Evolutionary conservation across 2,329 filamentous ascomycete genomes (phyloP).

Genomic region (Capronia epimyces): DNA sequence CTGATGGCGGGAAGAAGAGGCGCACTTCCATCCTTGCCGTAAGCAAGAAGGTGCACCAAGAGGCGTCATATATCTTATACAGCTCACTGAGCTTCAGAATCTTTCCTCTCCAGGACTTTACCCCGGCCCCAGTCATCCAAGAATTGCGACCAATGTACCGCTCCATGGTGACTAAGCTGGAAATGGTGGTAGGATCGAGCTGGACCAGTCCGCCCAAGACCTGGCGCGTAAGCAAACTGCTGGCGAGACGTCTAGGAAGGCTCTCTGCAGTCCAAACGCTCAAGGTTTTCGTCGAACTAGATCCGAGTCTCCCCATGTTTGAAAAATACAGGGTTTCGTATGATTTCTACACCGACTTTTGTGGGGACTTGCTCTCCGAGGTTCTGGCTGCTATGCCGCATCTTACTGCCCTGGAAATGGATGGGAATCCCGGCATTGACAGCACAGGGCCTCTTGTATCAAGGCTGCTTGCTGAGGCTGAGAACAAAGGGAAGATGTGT

Average conservation of each 20-base stretch:
- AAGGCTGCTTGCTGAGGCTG: slow-evolving; percentile 40
- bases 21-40: slow-evolving; percentile 36
- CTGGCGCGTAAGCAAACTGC: slow-evolving; percentile 47
- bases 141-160: slow-evolving; percentile 50
- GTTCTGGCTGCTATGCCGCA: slow-evolving; percentile 49
- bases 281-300: slow-evolving; percentile 54
- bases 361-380: slow-evolving; percentile 45
- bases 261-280: slow-evolving; percentile 41
- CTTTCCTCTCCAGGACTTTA: slow-evolving; percentile 50
- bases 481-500: slow-evolving; percentile 32
- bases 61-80: slow-evolving; percentile 50
- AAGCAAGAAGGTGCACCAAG: slow-evolving; percentile 45
- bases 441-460: slow-evolving; percentile 48
- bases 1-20: slow-evolving; percentile 12
- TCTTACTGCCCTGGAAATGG: slow-evolving; percentile 48
- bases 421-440: slow-evolving; percentile 51
- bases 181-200: slow-evolving; percentile 54
- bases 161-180: slow-evolving; percentile 47
- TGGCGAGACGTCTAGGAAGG: slow-evolving; percentile 37
- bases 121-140: slow-evolving; percentile 40
- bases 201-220: slow-evolving; percentile 53
- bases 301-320: slow-evolving; percentile 51
- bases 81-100: slow-evolving; percentile 49
- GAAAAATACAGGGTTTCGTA: slow-evolving; percentile 53
- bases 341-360: slow-evolving; percentile 55